Conservation (phyloP, 768 basidiomycete genomes). For the Kwoniella mangroviensis region DNA sequence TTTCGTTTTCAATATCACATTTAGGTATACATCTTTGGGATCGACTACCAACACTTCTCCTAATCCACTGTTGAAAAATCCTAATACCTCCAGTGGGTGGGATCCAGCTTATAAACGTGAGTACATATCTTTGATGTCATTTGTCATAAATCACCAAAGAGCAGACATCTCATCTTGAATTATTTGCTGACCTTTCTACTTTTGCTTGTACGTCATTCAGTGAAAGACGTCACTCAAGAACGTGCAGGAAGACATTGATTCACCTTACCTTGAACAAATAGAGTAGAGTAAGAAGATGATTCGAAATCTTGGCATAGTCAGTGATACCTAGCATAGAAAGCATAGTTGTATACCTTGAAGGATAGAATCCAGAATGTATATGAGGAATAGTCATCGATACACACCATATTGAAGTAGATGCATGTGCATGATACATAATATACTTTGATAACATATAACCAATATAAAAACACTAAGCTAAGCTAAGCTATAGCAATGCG, state of each 20-base stretch:
- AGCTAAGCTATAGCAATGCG: neutral
- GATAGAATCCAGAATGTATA: neutral
- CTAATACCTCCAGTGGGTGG: slow-evolving; percentile 23
- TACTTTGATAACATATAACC: neutral
- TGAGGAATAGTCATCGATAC: neutral
- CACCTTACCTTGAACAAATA: neutral
- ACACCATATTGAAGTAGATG: neutral
- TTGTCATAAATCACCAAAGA: no score
- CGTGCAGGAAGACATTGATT: slow-evolving; percentile 27
- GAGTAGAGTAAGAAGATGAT: neutral
- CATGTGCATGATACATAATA: neutral
- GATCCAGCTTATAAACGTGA: slow-evolving; percentile 53
- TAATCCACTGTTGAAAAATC: slow-evolving; percentile 73
- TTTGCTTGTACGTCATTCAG: neutral
- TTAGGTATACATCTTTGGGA: slow-evolving; percentile 94
- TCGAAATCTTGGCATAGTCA: neutral
- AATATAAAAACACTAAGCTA: neutral
- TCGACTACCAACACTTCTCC: slow-evolving; percentile 93
- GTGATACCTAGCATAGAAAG: neutral
- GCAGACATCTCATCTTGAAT: no score
- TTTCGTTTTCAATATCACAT: neutral
- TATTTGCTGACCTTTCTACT: no score
- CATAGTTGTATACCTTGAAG: neutral
- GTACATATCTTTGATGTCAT: slow-evolving; percentile 9
- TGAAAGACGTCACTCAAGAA: slow-evolving; percentile 26